Percentiles rank a stretch among this genome's conserved stretches.
Evolutionary conservation across 768 basidiomycete species (phyloP).

Genomic region (Mycena crocata): DNA sequence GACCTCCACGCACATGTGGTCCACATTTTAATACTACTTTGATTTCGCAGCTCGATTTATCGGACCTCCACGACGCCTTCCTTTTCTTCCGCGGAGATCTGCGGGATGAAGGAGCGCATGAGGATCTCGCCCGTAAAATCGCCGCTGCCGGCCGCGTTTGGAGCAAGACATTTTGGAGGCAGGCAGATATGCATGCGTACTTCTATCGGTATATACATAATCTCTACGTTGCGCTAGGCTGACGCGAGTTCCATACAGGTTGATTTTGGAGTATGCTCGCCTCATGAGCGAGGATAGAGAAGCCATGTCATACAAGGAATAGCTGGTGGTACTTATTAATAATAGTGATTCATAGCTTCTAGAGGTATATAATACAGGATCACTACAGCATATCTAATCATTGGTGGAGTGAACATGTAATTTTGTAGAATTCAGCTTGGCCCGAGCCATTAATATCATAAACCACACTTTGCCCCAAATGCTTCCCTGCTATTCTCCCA

Average conservation of each 20-base stretch:
- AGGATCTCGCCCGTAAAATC: conserved; percentile 66
- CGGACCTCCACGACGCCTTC: conserved; percentile 77
- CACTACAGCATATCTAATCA: too few relatives aligned
- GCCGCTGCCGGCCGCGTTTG: conserved; percentile 62
- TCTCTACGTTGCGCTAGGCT: neutral
- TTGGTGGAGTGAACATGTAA: too few relatives aligned
- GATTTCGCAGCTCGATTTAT: conserved; percentile 69
- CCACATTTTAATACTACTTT: too few relatives aligned
- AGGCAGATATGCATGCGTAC: conserved; percentile 66
- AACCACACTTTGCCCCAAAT: too few relatives aligned
- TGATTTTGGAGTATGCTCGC: conserved; percentile 63
- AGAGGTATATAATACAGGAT: too few relatives aligned
- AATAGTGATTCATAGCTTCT: too few relatives aligned
- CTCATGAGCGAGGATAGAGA: conserved; percentile 57
- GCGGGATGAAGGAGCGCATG: conserved; percentile 68
- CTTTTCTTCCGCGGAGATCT: conserved; percentile 79
- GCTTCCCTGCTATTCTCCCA: too few relatives aligned
- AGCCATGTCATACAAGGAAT: conserved; percentile 49
- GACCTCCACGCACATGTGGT: too few relatives aligned
- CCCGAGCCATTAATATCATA: too few relatives aligned
- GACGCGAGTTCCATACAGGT: conserved; percentile 38
- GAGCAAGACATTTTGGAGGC: conserved; percentile 64
- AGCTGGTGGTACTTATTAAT: too few relatives aligned
- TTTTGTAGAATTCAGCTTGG: too few relatives aligned
- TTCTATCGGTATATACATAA: conserved; percentile 54